Conservation (phyloP, 2,329 filamentous ascomycete genomes). For the Colletotrichum cordylinicola region DNA sequence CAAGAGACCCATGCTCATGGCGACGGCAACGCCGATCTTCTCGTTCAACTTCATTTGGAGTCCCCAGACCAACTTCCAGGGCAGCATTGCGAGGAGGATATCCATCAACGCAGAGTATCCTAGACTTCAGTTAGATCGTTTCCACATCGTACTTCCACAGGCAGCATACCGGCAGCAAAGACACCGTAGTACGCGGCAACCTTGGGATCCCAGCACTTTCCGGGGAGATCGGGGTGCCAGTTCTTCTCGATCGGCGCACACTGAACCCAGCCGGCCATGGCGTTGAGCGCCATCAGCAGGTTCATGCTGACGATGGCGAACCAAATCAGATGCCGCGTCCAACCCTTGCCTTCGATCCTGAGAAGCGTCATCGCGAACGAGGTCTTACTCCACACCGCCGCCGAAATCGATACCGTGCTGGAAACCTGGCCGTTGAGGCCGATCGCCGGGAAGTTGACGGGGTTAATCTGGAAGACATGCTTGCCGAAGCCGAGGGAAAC, state of each 20-base stretch:
- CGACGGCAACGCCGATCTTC: conserved; percentile 17
- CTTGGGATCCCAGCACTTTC: conserved; percentile 18
- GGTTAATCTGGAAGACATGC: conserved; percentile 17
- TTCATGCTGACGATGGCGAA: conserved; percentile 39
- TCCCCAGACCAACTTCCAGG: conserved; percentile 21
- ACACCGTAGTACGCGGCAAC: conserved; percentile 16
- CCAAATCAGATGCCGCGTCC: conserved; percentile 32
- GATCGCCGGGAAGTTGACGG: conserved; percentile 5
- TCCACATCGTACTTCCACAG: background rate
- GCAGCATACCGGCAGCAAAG: conserved; percentile 10
- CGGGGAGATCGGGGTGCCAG: background rate
- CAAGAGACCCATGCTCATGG: conserved; percentile 23
- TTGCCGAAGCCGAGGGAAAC: conserved; percentile 23
- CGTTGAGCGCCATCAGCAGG: conserved; percentile 24
- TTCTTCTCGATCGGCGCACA: conserved; percentile 15
- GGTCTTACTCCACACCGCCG: conserved; percentile 41
- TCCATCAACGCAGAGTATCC: conserved; percentile 14
- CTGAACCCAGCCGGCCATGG: conserved; percentile 25
- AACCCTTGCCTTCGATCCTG: conserved; percentile 31
- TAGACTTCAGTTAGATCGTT: background rate
- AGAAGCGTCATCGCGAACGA: conserved; percentile 43
- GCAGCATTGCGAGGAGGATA: conserved; percentile 14
- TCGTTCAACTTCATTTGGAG: conserved; percentile 19
- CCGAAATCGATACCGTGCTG: conserved; percentile 35
- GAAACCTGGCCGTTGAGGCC: conserved; percentile 30